Evolutionary conservation across 805 yeast genomes (phyloP), one percentile per base, ranked within the genome.

Genomic region (Sungouiella blattae): DNA sequence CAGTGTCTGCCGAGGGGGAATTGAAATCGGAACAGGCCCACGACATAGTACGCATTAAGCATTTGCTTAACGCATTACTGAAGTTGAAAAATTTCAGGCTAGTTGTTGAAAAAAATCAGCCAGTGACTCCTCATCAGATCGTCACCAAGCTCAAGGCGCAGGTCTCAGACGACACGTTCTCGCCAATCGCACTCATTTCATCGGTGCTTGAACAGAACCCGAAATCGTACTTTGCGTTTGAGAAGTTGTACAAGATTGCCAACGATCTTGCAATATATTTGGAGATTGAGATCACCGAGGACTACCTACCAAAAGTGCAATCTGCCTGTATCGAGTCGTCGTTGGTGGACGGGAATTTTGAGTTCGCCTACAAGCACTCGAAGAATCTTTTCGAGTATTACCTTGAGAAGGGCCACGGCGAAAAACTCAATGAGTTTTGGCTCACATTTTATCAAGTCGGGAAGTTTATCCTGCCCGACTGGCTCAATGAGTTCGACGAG

Each of bases 391-490:
- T 76, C 7, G 60, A 64, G 1, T 39, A 49, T 30, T 50, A 40
- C 26, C 33, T 35, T 4, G 39, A 38, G 12, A 39, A 36, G 4
- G 37, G 41, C 3, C 28, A 41, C 3, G 30, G 38, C 9, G 44
- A 40, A 2, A 37, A 41, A 13, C 35, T 64, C 26, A 52, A 55
- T 25, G 61, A 61, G 12, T 59, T 67, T 31, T 87, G 96, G 95
- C 67, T 79, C 17, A 77, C 85, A 1, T 77, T 83, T 41, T 82
- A 80, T 48, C 95, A 86, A 47, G 79, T 83, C 3, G 84, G 85
- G 3, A 82, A 83, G 56, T 64, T 46, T 37, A 53, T 58, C 9
- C 52, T 37, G 41, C 46, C 45, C n/a, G 50, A 47, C 2, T 47
- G 52, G 52, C 40, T 46, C 24, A 43, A 41, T n/a, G 49, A 47